Percentiles rank a stretch among this genome's conserved stretches.
phyloP scores from a whole-genome alignment of 495 filamentous ascomycete species.

The Lasiosphaeriaceae sp. region DNA sequence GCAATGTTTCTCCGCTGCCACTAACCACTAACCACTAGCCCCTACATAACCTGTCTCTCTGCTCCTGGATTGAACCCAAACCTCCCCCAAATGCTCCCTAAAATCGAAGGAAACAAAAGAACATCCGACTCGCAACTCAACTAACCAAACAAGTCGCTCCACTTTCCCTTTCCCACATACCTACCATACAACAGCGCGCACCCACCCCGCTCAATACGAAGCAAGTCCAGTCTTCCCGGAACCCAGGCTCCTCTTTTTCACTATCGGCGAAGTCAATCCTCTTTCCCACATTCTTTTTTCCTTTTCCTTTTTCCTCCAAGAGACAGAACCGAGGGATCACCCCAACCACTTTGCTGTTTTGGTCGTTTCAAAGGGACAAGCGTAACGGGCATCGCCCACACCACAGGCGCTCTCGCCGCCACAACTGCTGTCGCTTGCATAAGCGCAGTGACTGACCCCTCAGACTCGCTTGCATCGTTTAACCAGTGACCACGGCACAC shows the following conservation, averaged over 20 bases:
- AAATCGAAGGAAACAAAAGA: background rate
- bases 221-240: constrained; percentile 8
- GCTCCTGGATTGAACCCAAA: background rate
- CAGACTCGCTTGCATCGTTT: constrained; percentile 18
- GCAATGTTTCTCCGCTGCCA: constrained; percentile 12
- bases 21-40: constrained; percentile 12
- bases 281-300: constrained; percentile 4
- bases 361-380: constrained; percentile 16
- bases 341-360: constrained; percentile 24
- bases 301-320: no score
- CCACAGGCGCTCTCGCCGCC: constrained; percentile 30
- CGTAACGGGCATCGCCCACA: constrained; percentile 26
- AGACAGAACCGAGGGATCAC: constrained; percentile 8
- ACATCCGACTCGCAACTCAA: background rate
- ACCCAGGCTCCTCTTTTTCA: constrained; percentile 9
- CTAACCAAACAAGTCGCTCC: background rate
- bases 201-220: constrained; percentile 3
- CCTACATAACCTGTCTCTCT: background rate
- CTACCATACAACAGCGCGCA: background rate
- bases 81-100: background rate
- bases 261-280: constrained; percentile 2
- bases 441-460: constrained; percentile 26
- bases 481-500: constrained; percentile 11
- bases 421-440: constrained; percentile 31
- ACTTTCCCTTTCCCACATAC: background rate